These are phyloP conservation scores for Trametes maxima DNA, from an alignment of 768 basidiomycete species.

Conservation along the genomic window DNA sequence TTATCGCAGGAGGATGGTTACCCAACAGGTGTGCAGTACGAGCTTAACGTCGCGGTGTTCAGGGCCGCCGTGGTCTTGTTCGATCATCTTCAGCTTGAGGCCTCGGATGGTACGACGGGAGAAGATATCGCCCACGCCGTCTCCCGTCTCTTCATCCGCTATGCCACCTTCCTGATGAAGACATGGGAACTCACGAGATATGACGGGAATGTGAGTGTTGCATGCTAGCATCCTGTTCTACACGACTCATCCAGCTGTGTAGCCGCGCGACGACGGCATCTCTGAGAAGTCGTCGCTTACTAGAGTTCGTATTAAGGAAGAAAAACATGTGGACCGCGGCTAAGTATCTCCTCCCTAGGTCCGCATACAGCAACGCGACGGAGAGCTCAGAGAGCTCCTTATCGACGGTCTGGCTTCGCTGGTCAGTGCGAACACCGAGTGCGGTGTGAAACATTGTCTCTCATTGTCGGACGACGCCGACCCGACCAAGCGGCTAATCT, in stretches of 20 bases:
- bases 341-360: constrained; percentile 12
- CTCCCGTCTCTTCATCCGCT: constrained; percentile 79
- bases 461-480: constrained; percentile 77
- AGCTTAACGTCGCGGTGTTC: constrained; percentile 75
- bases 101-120: constrained; percentile 55
- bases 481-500: constrained; percentile 70
- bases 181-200: constrained; percentile 56
- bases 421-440: constrained; percentile 82
- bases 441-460: constrained; percentile 87
- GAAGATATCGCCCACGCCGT: constrained; percentile 71
- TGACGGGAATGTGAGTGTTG: constrained; percentile 38
- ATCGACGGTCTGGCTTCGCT: constrained; percentile 82
- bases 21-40: constrained; percentile 46
- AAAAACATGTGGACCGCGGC: neutral
- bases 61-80: constrained; percentile 75
- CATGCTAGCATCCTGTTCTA: neutral
- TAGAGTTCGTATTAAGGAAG: constrained; percentile 15
- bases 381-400: constrained; percentile 70
- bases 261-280: constrained; percentile 30
- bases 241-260: neutral
- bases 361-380: constrained; percentile 29
- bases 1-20: constrained; percentile 37
- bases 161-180: constrained; percentile 65
- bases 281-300: constrained; percentile 34
- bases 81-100: constrained; percentile 70